Conservation (phyloP, 495 filamentous ascomycete species). For the Hypoxylon subgilvum region DNA sequence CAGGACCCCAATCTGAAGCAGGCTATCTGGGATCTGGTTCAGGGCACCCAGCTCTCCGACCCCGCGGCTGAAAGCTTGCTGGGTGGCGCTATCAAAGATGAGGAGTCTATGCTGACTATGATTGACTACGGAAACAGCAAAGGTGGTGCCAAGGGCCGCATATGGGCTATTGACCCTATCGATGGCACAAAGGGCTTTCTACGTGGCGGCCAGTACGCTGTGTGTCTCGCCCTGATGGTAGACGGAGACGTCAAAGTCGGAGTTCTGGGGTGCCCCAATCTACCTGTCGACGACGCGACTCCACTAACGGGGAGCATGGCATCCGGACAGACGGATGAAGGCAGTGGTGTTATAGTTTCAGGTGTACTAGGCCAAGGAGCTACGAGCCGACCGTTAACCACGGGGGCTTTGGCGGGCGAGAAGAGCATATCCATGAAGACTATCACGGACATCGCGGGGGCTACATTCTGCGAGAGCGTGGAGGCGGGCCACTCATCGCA, state of each 20-base stretch:
- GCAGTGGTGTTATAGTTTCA: conserved; percentile 82
- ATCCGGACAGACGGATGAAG: conserved; percentile 67
- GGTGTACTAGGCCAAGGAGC: conserved; percentile 79
- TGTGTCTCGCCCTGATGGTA: conserved; percentile 88
- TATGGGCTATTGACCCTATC: conserved; percentile 97
- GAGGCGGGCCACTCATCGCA: conserved; percentile 91
- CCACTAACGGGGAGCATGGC: conserved; percentile 71
- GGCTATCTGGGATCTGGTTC: conserved; percentile 83
- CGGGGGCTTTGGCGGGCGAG: conserved; percentile 61
- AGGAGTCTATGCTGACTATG: conserved; percentile 79
- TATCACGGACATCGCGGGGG: conserved; percentile 73
- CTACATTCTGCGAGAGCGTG: conserved; percentile 93
- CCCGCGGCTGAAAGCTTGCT: conserved; percentile 63
- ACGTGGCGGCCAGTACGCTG: conserved; percentile 95
- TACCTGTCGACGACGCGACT: conserved; percentile 79
- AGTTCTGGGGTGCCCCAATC: conserved; percentile 91
- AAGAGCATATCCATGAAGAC: conserved; percentile 77
- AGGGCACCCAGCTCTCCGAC: conserved; percentile 73
- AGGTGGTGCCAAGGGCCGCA: conserved; percentile 79
- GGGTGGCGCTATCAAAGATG: conserved; percentile 72
- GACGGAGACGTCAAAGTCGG: conserved; percentile 95
- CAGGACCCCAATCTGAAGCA: conserved; percentile 67
- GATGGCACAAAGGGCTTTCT: conserved; percentile 98
- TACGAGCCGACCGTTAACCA: conserved; percentile 70
- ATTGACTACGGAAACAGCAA: conserved; percentile 83